Evolutionary conservation across 805 yeast species (phyloP).

Genomic region (Alloascoidea hylecoeti): DNA sequence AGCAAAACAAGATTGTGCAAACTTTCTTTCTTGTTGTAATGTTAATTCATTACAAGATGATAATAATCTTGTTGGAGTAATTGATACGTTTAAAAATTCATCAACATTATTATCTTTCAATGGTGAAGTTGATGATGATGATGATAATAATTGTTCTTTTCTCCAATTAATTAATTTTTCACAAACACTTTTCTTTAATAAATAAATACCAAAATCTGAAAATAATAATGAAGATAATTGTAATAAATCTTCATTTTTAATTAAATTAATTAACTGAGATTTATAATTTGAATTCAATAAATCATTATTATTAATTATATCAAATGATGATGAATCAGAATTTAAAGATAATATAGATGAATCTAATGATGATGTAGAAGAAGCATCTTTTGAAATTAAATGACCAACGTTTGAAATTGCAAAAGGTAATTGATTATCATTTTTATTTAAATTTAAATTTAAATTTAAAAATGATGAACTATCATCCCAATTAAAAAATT

Average conservation of each 20-base stretch:
- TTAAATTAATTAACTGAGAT: not conserved
- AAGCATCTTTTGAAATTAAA: too few relatives aligned
- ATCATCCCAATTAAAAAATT: not conserved
- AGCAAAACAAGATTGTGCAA: not conserved
- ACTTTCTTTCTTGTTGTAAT: not conserved
- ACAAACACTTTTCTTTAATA: not conserved
- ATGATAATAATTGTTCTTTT: not conserved
- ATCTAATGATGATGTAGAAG: too few relatives aligned
- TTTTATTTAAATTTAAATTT: not conserved
- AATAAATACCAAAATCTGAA: not conserved
- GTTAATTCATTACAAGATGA: not conserved
- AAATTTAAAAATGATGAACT: not conserved
- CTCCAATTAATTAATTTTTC: not conserved
- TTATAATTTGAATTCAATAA: too few relatives aligned
- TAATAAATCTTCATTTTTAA: not conserved
- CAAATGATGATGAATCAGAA: not conserved
- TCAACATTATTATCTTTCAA: too few relatives aligned
- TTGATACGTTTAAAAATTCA: not conserved
- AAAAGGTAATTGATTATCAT: not conserved
- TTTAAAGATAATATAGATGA: not conserved
- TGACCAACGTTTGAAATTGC: not conserved
- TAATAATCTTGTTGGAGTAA: not conserved
- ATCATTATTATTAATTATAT: too few relatives aligned
- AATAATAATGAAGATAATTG: not conserved
- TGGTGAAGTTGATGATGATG: too few relatives aligned